These are phyloP conservation scores for Cladorrhinum sp. DNA, from an alignment of 2,329 filamentous ascomycete species.

Conservation along the genomic window DNA sequence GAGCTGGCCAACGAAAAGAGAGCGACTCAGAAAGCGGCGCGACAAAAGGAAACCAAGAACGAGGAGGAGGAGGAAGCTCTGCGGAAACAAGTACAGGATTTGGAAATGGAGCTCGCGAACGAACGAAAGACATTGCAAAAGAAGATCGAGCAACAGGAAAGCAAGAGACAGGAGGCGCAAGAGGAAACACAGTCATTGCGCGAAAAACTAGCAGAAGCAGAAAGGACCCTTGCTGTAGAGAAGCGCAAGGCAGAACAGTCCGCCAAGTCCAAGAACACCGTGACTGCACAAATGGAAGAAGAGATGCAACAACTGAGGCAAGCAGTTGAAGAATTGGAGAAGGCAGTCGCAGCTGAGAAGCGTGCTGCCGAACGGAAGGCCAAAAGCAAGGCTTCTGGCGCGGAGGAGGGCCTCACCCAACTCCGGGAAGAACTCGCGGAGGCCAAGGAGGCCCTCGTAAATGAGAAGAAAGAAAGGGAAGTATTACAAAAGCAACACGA, in stretches of 20 bases:
- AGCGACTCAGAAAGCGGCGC: conserved; percentile 56
- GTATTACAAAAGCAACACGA: conserved; percentile 46
- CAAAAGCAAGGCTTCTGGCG: conserved; percentile 12
- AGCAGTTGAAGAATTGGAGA: conserved; percentile 24
- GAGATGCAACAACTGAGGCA: conserved; percentile 28
- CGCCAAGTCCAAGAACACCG: conserved; percentile 25
- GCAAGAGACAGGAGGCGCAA: conserved; percentile 33
- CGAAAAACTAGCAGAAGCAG: conserved; percentile 23
- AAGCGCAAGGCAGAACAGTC: conserved; percentile 38
- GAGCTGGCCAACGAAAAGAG: conserved; percentile 80
- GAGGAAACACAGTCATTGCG: conserved; percentile 27
- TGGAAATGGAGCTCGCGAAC: conserved; percentile 42
- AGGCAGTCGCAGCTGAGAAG: conserved; percentile 29
- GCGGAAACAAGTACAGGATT: conserved; percentile 31
- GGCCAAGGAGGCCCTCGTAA: conserved; percentile 34
- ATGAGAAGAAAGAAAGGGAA: conserved; percentile 46
- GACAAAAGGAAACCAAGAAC: conserved; percentile 37
- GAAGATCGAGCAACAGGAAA: conserved; percentile 15
- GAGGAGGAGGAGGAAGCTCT: conserved; percentile 30
- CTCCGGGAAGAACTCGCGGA: conserved; percentile 34
- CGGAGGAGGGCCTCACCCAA: conserved; percentile 21
- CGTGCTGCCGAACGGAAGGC: conserved; percentile 21
- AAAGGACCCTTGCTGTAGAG: conserved; percentile 29
- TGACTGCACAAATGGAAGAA: conserved; percentile 35
- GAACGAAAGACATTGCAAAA: conserved; percentile 29